Evolutionary conservation across 2,329 filamentous ascomycete species (phyloP), one percentile per base, ranked within the genome.

Genomic region (Ceratocystis eucalypticola): DNA sequence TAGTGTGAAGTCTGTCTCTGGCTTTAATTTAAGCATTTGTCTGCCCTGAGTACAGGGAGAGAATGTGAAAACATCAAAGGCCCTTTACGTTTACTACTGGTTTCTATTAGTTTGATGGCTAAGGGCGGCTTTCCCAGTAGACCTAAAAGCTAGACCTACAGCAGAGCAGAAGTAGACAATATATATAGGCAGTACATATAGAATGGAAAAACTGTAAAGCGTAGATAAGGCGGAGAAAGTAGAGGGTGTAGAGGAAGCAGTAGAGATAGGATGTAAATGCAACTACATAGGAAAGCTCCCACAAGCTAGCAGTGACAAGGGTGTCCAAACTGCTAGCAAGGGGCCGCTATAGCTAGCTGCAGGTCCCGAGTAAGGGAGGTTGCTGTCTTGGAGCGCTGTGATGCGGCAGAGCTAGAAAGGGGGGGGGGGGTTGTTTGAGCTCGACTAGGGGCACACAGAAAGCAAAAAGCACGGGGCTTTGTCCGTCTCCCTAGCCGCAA

Each of bases 11-110:
- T 37, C 33, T 37, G 33, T 37, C 33, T 37, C 33, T 37, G 33
- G 10, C 33, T 37, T 37, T 37, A 37, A 37, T 37, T 37, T 37
- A 37, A 37, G 33, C 33, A 37, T 37, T 12, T 37, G 33, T 37
- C 22, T 45, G 41, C 61, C 61, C 61, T 62, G 61, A 30, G 7
- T 37, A 44, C 44, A 62, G 61, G 61, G 61, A 48, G 61, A 62
- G 2, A 20, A 50, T 12, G 33, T 2, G 15, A 57, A 15, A 57
- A 28, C 8, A 57, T 57, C 53, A 28, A 57, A 30, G 53, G 53
- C 10, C 53, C 53, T 17, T 2, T 2, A 22, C 46, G 3, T 20
- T 28, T n/a, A 46, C 41, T 44, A 44, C n/a, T 17, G 45, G 12
- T 25, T 45, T 62, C 28, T 46, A 30, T 62, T n/a, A 7, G 22